Base-by-base conservation (phyloP, 1,284 basidiomycete species). In the Cutaneotrichosporon cutaneum region DNA sequence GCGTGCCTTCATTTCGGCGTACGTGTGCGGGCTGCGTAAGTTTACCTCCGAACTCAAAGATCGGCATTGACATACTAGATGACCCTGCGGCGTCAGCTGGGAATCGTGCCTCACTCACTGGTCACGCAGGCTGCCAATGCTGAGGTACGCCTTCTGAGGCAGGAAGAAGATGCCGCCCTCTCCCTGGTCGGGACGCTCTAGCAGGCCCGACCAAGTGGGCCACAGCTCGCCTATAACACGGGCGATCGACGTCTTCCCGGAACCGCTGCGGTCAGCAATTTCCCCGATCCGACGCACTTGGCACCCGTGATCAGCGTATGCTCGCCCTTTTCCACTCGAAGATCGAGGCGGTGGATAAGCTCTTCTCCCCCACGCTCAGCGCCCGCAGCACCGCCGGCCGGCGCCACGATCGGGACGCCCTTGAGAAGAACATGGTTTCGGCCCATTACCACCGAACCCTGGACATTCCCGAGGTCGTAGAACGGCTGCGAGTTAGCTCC, bases 281-380 rank as follows among this genome's bases (percentile, higher is more conserved):
- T 21, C 18, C 4, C 14, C 35, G 11, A 48, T 5, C 5, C 14
- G 52, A 69, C 78, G 65, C 44, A 81, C 80, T 79, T 79, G 18
- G 90, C 89, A 1, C 94, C 94, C 0, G 92, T 95, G 72, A 98
- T 92, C 85, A 97, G 89, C 5, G 95, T 82, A 75, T 97, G 94
- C 77, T 96, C 90, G 6, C 91, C 90, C 14, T 86, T 83, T 57
- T 83, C 83, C 59, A 96, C 83, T n/a, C 81, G 78, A 16, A 97
- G 77, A 54, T 84, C 87, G 32, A 97, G 82, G 60, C 88, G 85
- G 61, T 84, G 85, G 36, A 96, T 88, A 32, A 96, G 84, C 61
- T 85, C 83, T 65, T 85, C 82, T 21, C 83, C 82, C 10, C 83
- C 83, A 55, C 82, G 73, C 60, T 81, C 80, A 4, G 83, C 79